Evolutionary conservation across 2,329 filamentous ascomycete genomes (phyloP), one percentile per base, ranked within the genome.

Genomic region (Calonectria pteridis): DNA sequence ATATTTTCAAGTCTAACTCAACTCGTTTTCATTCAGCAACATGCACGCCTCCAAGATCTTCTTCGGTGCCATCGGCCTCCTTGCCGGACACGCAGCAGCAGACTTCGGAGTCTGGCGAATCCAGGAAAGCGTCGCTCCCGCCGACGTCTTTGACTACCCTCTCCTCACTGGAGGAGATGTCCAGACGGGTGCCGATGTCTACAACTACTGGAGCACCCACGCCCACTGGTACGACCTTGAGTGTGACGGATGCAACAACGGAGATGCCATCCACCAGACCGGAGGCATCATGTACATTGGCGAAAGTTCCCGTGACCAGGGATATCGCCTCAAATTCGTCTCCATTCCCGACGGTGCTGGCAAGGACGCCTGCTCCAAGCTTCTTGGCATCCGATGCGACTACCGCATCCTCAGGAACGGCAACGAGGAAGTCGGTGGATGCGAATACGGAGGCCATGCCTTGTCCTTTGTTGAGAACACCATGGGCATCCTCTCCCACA

Each of bases 261-360:
- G 65, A n/a, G 65, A 67, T 18, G 29, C 65, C 31, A 58, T 67
- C 33, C 33, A 67, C 23, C 65, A 67, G 23, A 58, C 18, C 20
- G 65, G 65, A 35, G 65, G 50, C 29, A 67, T 53, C 18, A 43
- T 62, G n/a, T 69, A 69, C 53, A 29, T 62, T 50, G 53, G 67
- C 20, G 53, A 69, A 13, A 50, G 28, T 43, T 62, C 23, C 40
- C 26, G 31, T 37, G 53, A 69, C 29, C 49, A 62, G 53, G 53
- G 67, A 29, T 69, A 49, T 23, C 67, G 40, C 55, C 37, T 62
- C 18, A 69, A 69, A 23, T 62, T 62, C 23, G 55, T 62, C 16
- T 40, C 55, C 33, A 62, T 62, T 6, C 55, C 55, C 23, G 55
- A 62, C 11, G 55, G 55, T 7, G 23, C 55, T 6, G 55, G 23